Evolutionary conservation across 495 filamentous ascomycete genomes (phyloP), one percentile per base, ranked within the genome.

Genomic region (Aspergillus sclerotiicarbonarius): DNA sequence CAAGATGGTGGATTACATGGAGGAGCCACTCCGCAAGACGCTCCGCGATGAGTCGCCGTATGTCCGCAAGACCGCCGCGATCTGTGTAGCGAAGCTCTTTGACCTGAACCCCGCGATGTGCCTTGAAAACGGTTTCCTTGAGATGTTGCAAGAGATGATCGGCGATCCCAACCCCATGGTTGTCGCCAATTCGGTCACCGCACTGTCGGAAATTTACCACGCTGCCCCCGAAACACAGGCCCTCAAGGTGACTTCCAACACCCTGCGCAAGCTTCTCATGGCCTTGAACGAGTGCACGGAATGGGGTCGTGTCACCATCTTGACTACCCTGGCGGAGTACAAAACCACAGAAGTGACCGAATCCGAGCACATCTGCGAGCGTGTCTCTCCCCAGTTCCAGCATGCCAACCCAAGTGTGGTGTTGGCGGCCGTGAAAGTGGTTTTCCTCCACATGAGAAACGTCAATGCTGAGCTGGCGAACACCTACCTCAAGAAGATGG

Each of bases 1-100:
- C 60, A 99, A 99, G 76, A 99, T 99, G 88, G 90, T 98, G 60
- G 95, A 99, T 67, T 99, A 99, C 71, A 97, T 98, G 94, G 94
- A 99, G 74, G 94, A 98, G 70, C 94, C 94, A 20, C 78, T 99
- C 52, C 84, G 94, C 61, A 99, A 99, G 74, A 99, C 94, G 16
- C 80, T 99, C 61, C 87, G 89, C 66, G 94, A 98, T 73, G 95
- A 98, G 74, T 97, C 92, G 50, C 94, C 94, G 0, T 98, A 98
- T 76, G 94, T 98, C 44, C 90, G 94, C 66, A 98, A 98, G 76
- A 98, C 94, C 0, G 95, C 95, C 46, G 94, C 92, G 7, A 93
- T 98, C 59, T 98, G 94, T 69, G 94, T 98, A 20, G 94, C 95
- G 31, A 98, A 98, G 76, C 85, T 98, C 13, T 98, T 96, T 76